Percentiles rank a stretch among this genome's conserved stretches.
These are phyloP conservation scores for Calonectria pauciramosa DNA, from an alignment of 2,329 filamentous ascomycete species.

Conservation along the genomic window DNA sequence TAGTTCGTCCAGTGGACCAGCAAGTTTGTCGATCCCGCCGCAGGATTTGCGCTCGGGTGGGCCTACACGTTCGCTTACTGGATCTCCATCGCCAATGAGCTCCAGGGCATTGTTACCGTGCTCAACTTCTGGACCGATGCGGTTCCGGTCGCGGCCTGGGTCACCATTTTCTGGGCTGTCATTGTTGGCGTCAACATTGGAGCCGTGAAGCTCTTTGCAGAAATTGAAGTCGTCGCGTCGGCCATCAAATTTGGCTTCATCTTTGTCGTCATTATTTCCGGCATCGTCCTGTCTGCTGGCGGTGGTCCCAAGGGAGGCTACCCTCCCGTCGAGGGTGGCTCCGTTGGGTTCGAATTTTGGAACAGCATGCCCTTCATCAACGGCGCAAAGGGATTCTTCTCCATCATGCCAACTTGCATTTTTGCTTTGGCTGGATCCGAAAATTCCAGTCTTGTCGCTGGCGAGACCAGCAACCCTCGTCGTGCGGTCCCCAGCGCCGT, in stretches of 20 bases:
- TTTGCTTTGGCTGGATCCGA: constrained; percentile 68
- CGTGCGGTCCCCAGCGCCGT: constrained; percentile 59
- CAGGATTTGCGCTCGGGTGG: constrained; percentile 61
- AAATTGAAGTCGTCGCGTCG: constrained; percentile 59
- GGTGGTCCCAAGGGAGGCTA: constrained; percentile 46
- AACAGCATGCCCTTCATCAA: constrained; percentile 56
- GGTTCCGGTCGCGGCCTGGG: constrained; percentile 58
- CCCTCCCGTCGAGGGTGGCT: constrained; percentile 43
- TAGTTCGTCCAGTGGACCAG: constrained; percentile 62
- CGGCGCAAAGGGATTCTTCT: constrained; percentile 65
- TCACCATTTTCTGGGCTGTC: constrained; percentile 58
- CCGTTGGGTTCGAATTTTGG: constrained; percentile 62
- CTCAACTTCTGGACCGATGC: constrained; percentile 59
- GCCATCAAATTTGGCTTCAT: constrained; percentile 63
- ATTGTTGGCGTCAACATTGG: constrained; percentile 56
- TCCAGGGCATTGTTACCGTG: constrained; percentile 57
- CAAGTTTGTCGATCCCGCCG: constrained; percentile 59
- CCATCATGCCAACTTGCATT: constrained; percentile 60
- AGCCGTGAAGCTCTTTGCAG: constrained; percentile 59
- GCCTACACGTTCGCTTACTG: constrained; percentile 60
- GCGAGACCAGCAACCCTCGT: constrained; percentile 58
- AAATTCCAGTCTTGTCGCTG: constrained; percentile 58
- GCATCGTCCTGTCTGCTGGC: constrained; percentile 59
- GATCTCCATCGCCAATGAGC: constrained; percentile 60
- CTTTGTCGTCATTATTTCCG: constrained; percentile 61